phyloP scores from a whole-genome alignment of 2,329 filamentous ascomycete genomes.

The Penicillium sp. region DNA sequence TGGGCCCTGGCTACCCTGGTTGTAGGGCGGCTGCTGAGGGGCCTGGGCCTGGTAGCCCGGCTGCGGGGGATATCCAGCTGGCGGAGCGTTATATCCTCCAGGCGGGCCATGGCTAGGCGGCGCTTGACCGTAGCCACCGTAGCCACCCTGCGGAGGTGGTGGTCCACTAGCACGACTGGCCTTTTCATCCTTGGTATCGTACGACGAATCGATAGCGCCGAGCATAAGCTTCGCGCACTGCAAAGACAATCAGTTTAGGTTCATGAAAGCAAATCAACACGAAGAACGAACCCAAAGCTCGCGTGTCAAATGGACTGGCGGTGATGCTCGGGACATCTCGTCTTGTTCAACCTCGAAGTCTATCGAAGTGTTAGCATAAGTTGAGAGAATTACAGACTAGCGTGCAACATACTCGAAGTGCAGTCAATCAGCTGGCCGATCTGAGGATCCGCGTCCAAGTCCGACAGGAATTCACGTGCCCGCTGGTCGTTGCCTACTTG shows the following conservation, averaged over 20 bases:
- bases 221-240: constrained; percentile 62
- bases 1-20: constrained; percentile 9
- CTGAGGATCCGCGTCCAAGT: constrained; percentile 59
- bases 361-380: constrained; percentile 28
- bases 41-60: constrained; percentile 9
- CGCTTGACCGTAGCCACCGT: constrained; percentile 31
- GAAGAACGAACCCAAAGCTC: constrained; percentile 54
- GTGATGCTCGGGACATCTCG: constrained; percentile 59
- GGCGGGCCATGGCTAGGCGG: constrained; percentile 18
- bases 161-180: constrained; percentile 32
- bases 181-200: constrained; percentile 63
- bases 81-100: constrained; percentile 16
- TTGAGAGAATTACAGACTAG: background rate
- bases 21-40: constrained; percentile 12
- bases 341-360: constrained; percentile 65
- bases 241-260: constrained; percentile 11
- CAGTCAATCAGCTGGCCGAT: constrained; percentile 62
- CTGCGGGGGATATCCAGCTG: constrained; percentile 15
- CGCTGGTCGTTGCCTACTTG: constrained; percentile 64
- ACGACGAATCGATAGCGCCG: constrained; percentile 61
- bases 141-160: constrained; percentile 35
- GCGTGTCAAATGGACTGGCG: constrained; percentile 59
- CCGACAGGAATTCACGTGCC: constrained; percentile 59
- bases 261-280: background rate
- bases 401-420: constrained; percentile 57